phyloP scores from a whole-genome alignment of 345 rosid species.

The Rhodamnia argentea region DNA sequence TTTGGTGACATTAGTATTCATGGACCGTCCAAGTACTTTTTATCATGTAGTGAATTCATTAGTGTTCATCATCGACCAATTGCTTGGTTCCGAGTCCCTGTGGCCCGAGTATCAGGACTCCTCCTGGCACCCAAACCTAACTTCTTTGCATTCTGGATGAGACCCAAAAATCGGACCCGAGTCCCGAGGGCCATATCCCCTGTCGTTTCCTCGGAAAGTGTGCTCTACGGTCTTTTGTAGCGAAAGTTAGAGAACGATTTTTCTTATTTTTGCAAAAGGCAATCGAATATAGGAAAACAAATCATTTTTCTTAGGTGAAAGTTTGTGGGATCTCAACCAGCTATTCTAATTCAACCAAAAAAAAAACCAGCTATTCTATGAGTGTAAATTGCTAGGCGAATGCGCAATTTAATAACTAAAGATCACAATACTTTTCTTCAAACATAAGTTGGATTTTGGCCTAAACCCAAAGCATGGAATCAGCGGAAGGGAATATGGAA shows the following conservation, averaged over 20 bases:
- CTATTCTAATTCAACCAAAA: too few species aligned
- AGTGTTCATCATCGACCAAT: background rate
- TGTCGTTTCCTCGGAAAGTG: background rate
- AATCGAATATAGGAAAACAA: background rate
- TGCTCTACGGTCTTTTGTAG: background rate
- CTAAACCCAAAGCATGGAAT: background rate
- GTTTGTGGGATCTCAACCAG: background rate
- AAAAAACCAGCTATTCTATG: background rate
- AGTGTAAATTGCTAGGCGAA: background rate
- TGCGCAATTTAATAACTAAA: too few species aligned
- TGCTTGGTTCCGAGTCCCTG: background rate
- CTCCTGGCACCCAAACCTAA: background rate
- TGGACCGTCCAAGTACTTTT: background rate
- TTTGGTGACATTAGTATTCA: background rate
- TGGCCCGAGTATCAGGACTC: background rate
- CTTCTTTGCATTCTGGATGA: background rate
- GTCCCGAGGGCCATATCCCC: background rate
- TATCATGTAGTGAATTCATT: background rate
- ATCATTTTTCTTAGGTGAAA: background rate
- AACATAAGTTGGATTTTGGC: background rate
- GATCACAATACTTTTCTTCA: too few species aligned
- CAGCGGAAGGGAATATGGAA: background rate
- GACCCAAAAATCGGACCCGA: background rate
- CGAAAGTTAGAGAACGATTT: background rate
- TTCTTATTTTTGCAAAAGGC: background rate